Percentiles rank a stretch among this genome's conserved stretches.
These are phyloP conservation scores for Pichia phayaonensis DNA, from an alignment of 805 yeast species.

Conservation along the genomic window DNA sequence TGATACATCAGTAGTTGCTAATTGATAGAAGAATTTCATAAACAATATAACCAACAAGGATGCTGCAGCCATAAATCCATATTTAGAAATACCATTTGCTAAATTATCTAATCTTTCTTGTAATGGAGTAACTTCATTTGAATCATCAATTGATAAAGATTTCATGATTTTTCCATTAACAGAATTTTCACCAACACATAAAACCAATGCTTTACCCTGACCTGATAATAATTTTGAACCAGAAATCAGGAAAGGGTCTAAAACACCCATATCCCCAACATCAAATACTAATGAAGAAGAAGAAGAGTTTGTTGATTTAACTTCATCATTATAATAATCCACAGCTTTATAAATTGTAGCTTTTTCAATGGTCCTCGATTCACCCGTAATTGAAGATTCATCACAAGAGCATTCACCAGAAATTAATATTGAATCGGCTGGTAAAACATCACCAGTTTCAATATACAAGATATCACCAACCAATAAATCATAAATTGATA, in stretches of 20 bases:
- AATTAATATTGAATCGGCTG: slow-evolving; percentile 77
- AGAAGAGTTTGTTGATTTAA: slow-evolving; percentile 22
- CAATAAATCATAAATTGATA: slow-evolving; percentile 65
- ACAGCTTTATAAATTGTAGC: slow-evolving; percentile 42
- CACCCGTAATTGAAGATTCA: slow-evolving; percentile 92
- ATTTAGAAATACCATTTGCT: slow-evolving; percentile 93
- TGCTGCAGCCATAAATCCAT: slow-evolving; percentile 80
- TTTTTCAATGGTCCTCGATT: slow-evolving; percentile 75
- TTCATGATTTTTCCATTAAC: slow-evolving; percentile 89
- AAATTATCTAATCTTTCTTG: slow-evolving; percentile 72
- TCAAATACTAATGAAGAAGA: slow-evolving; percentile 20
- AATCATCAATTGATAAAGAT: slow-evolving; percentile 66
- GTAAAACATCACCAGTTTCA: slow-evolving; percentile 91
- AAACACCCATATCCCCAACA: slow-evolving; percentile 35
- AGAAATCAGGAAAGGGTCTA: slow-evolving; percentile 83
- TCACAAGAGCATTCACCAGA: slow-evolving; percentile 79
- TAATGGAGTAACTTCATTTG: slow-evolving; percentile 81
- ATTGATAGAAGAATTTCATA: slow-evolving; percentile 61
- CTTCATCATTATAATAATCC: slow-evolving; percentile 13
- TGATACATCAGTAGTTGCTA: slow-evolving; percentile 39
- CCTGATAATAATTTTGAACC: slow-evolving; percentile 89
- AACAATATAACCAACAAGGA: slow-evolving; percentile 75
- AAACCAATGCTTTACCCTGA: slow-evolving; percentile 74
- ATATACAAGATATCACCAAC: slow-evolving; percentile 82
- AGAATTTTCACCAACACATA: slow-evolving; percentile 86